phyloP scores from a whole-genome alignment of 495 filamentous ascomycete species.

The Aspergillus egyptiacus region DNA sequence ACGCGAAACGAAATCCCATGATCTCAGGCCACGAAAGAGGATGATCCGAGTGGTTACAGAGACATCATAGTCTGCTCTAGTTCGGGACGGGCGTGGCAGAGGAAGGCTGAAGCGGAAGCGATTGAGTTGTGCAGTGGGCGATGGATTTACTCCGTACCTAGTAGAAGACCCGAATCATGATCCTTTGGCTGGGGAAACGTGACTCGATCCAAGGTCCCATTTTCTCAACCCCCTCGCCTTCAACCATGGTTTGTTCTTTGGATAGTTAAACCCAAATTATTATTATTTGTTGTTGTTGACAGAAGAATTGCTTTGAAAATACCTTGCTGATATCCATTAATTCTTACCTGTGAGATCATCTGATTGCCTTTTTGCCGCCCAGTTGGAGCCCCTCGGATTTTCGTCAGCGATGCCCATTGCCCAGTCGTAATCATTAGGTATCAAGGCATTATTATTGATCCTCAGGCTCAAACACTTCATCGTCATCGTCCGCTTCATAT shows the following conservation, averaged over 20 bases:
- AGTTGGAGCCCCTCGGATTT: not conserved
- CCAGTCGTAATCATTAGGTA: no score
- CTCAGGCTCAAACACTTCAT: not conserved
- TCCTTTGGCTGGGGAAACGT: not conserved
- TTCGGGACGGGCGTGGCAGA: not conserved
- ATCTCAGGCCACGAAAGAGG: not conserved
- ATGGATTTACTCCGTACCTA: no score
- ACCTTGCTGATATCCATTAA: not conserved
- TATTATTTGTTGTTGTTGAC: no score
- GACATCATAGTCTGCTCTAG: no score
- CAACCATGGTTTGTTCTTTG: no score
- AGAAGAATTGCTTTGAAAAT: no score
- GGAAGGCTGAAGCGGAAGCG: not conserved
- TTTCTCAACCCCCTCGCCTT: no score
- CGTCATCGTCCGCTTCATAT: constrained; percentile 4
- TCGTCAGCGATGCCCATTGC: constrained; percentile 1
- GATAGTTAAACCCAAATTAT: no score
- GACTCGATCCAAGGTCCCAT: not conserved
- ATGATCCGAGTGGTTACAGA: constrained; percentile 4
- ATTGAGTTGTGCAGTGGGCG: not conserved
- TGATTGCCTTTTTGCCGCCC: constrained; percentile 1
- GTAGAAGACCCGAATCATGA: no score
- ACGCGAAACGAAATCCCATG: not conserved
- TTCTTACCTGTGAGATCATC: not conserved
- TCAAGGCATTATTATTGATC: no score